phyloP scores from a whole-genome alignment of 2,329 filamentous ascomycete species.

The Stachybotrys elegans region DNA sequence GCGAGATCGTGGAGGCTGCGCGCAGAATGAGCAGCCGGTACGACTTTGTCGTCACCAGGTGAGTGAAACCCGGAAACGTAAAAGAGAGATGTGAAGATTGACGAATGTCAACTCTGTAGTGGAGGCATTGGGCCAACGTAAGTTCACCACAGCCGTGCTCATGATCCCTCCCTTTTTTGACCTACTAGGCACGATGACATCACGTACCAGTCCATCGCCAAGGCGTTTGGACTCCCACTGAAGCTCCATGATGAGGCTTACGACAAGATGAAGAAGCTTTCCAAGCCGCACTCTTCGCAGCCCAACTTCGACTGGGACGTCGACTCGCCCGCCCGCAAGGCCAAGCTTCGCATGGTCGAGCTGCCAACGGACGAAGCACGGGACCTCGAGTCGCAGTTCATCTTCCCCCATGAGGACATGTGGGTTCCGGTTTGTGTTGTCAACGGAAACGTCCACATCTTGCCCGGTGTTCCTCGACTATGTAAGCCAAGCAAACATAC shows the following conservation, averaged over 20 bases:
- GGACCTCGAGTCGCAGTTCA: slow-evolving; percentile 62
- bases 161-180: too few relatives aligned
- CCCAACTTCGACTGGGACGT: slow-evolving; percentile 79
- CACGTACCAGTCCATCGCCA: slow-evolving; percentile 89
- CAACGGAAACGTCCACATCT: slow-evolving; percentile 88
- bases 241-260: slow-evolving; percentile 73
- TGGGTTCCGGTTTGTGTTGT: slow-evolving; percentile 91
- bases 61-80: slow-evolving; percentile 4
- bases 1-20: slow-evolving; percentile 83
- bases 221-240: slow-evolving; percentile 75
- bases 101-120: slow-evolving; percentile 32
- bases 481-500: slow-evolving; percentile 42
- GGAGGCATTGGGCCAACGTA: slow-evolving; percentile 95
- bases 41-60: slow-evolving; percentile 89
- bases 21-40: slow-evolving; percentile 82
- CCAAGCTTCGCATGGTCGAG: slow-evolving; percentile 86
- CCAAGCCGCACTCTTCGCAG: slow-evolving; percentile 66
- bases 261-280: slow-evolving; percentile 77
- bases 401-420: slow-evolving; percentile 74
- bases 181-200: slow-evolving; percentile 89
- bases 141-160: too few relatives aligned
- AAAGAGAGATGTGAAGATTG: not conserved
- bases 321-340: slow-evolving; percentile 70
- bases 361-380: slow-evolving; percentile 69
- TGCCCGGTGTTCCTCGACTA: slow-evolving; percentile 82